Evolutionary conservation across 2,329 filamentous ascomycete species (phyloP), one percentile per base, ranked within the genome.

Genomic region (Aspergillus candidus): DNA sequence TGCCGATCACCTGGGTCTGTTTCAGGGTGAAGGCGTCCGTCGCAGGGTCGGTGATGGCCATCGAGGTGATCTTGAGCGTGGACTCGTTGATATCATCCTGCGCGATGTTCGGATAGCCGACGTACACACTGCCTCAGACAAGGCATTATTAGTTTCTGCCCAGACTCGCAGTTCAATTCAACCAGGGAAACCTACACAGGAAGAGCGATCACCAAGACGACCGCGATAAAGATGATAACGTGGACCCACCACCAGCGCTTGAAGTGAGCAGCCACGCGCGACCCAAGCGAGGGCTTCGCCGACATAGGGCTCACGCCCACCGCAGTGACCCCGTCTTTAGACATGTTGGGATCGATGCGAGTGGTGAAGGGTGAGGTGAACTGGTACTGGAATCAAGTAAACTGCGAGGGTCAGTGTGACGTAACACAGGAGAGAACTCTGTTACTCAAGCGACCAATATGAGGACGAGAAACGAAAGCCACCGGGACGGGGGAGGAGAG

Each of bases 91-190:
- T 71, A 40, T 73, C 72, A 33, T 60, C 46, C 53, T 81, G 79
- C 30, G 78, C 78, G 45, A 77, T 78, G 29, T 74, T 71, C 13
- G 78, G 79, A 54, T 81, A 78, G 3, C 61, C 78, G 40, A 82
- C 78, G 54, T 74, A 82, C 37, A 81, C 69, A 32, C 76, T 78
- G 51, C 18, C 18, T 18, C 18, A 18, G 18, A 18, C 18, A 18
- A 18, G 17, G 31, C n/a, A 3, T 35, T 13, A 18, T 38, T n/a
- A 22, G 37, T 14, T 18, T 38, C 18, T 38, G 33, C 32, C 30
- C 17, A n/a, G 37, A 14, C 29, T 11, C n/a, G n/a, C 13, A 22
- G 29, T 40, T 34, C 13, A 14, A 37, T n/a, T 13, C 12, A 22
- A 31, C 11, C 14, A 31, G 32, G 1, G 29, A 22, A 30, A 67